Percentiles rank a stretch among this genome's conserved stretches.
Conservation (phyloP, 176 grass and related monocot species). For the Areca catechu region DNA sequence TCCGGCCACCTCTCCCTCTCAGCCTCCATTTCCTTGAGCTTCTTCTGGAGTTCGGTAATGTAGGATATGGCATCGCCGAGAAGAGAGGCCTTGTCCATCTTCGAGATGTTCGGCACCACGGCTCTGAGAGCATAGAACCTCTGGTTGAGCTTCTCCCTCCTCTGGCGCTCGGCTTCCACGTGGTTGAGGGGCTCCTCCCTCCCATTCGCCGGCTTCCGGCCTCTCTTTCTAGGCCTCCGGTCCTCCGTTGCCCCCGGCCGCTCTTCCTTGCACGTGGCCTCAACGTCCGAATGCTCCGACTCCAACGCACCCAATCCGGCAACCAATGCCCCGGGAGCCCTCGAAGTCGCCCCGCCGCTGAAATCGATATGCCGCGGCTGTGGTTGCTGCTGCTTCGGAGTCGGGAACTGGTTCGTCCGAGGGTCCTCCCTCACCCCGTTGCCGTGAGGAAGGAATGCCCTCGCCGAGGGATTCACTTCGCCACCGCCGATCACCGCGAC, state of each 20-base stretch:
- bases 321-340: not conserved
- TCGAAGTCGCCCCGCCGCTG: not conserved
- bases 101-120: slow-evolving; percentile 17
- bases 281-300: slow-evolving; percentile 7
- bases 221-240: slow-evolving; percentile 12
- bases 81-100: slow-evolving; percentile 24
- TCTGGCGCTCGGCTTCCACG: slow-evolving; percentile 19
- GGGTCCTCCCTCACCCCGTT: not conserved
- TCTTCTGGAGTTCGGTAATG: slow-evolving; percentile 17
- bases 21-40: slow-evolving; percentile 12
- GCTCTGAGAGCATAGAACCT: slow-evolving; percentile 19
- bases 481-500: not conserved
- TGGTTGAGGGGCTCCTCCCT: slow-evolving; percentile 18
- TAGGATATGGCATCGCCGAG: slow-evolving; percentile 18
- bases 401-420: not conserved
- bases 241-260: not conserved
- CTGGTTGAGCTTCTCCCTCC: slow-evolving; percentile 20
- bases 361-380: slow-evolving; percentile 14
- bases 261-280: slow-evolving; percentile 8
- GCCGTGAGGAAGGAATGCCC: not conserved
- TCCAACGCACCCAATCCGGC: slow-evolving; percentile 1
- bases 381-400: slow-evolving; percentile 7
- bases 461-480: not conserved
- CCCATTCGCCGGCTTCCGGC: slow-evolving; percentile 14
- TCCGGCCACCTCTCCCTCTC: slow-evolving; percentile 13